A percentile compares a stretch with the other conserved stretches of the same genome.
These are phyloP conservation scores for Tulasnella sp. DNA, from an alignment of 768 basidiomycete genomes.

Conservation along the genomic window DNA sequence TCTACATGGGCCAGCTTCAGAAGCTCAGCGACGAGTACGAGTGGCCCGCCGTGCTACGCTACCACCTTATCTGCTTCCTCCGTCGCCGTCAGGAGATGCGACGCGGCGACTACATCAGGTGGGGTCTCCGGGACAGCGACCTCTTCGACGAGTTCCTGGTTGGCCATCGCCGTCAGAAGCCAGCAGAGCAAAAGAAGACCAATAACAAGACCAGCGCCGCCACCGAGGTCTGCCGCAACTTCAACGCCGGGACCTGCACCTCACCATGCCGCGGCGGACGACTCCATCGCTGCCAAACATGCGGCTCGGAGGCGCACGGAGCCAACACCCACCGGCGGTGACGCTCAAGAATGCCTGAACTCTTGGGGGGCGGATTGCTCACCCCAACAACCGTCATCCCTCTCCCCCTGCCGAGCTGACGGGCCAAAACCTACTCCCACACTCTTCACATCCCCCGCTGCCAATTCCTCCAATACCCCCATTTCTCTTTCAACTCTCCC, in stretches of 20 bases:
- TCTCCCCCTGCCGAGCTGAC: neutral
- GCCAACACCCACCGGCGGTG: neutral
- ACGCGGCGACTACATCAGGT: neutral
- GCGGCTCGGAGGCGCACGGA: neutral
- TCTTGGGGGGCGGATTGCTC: neutral
- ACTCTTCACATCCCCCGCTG: neutral
- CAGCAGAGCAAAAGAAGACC: neutral
- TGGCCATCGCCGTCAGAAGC: neutral
- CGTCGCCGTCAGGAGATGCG: neutral
- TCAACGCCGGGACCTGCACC: neutral
- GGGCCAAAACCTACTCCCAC: neutral
- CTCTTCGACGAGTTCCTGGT: neutral
- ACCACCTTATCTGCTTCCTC: constrained; percentile 7
- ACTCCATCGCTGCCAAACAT: neutral
- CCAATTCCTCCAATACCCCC: too few relatives aligned
- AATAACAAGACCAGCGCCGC: neutral
- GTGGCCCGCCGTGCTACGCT: constrained; percentile 14
- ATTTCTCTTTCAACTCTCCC: too few relatives aligned
- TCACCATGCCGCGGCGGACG: neutral
- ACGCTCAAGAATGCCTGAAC: neutral
- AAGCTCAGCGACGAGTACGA: constrained; percentile 8
- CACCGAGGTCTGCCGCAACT: neutral
- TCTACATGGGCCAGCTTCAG: constrained; percentile 9
- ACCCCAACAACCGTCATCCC: neutral
- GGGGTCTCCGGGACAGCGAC: neutral